A percentile compares a stretch with the other conserved stretches of the same genome.
These are phyloP conservation scores for Erucastrum elatum DNA, from an alignment of 345 rosid species.

Conservation along the genomic window DNA sequence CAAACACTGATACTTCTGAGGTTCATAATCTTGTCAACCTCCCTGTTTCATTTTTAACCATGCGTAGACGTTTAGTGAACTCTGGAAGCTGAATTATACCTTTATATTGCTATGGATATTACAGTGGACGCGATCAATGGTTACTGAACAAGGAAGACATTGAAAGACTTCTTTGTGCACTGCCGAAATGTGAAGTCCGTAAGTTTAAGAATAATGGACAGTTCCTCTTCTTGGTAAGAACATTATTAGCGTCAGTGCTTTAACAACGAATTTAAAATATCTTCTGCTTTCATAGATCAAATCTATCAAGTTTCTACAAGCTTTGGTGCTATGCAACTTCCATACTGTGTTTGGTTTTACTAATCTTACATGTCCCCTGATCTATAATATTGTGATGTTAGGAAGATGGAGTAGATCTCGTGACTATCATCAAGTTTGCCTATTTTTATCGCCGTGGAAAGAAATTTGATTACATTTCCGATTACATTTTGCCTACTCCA, in stretches of 20 bases:
- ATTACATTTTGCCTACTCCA: conserved; percentile 55
- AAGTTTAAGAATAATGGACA: conserved; percentile 56
- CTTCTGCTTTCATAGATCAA: background rate
- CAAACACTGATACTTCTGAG: conserved; percentile 64
- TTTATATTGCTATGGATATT: background rate
- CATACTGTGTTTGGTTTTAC: background rate
- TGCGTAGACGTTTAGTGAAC: background rate
- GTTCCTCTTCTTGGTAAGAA: conserved; percentile 68
- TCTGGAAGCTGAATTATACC: background rate
- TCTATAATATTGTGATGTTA: conserved; percentile 20
- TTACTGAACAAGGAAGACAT: conserved; percentile 68
- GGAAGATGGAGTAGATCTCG: conserved; percentile 64
- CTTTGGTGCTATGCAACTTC: background rate
- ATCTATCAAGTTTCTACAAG: background rate
- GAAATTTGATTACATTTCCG: conserved; percentile 40
- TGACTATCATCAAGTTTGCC: conserved; percentile 44
- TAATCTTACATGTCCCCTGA: background rate
- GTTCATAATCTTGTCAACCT: conserved; percentile 36
- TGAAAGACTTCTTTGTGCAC: conserved; percentile 45
- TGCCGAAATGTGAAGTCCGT: conserved; percentile 57
- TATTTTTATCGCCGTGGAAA: conserved; percentile 59
- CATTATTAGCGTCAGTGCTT: conserved; percentile 26
- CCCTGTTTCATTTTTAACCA: conserved; percentile 16
- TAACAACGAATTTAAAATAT: background rate
- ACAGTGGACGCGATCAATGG: conserved; percentile 72